phyloP scores from a whole-genome alignment of 2,329 filamentous ascomycete genomes.

The Aspergillus carbonarius region DNA sequence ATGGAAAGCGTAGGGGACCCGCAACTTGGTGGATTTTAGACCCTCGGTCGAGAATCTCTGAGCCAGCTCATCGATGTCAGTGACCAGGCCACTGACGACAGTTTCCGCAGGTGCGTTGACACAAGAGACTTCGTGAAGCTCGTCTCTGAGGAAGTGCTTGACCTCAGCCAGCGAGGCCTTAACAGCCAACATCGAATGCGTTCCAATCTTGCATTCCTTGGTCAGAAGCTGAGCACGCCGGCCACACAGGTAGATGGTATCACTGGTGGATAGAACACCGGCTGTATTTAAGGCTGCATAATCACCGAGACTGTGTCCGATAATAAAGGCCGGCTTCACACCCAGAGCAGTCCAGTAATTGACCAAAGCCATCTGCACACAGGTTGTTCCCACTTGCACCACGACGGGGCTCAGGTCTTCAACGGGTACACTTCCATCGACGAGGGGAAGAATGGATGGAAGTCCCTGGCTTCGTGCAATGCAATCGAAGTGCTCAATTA shows the following conservation, averaged over 20 bases:
- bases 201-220: slow-evolving; percentile 41
- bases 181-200: slow-evolving; percentile 47
- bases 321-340: slow-evolving; percentile 38
- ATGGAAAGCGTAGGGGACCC: slow-evolving; percentile 49
- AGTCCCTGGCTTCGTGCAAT: slow-evolving; percentile 36
- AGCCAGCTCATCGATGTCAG: slow-evolving; percentile 38
- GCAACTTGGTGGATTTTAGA: slow-evolving; percentile 43
- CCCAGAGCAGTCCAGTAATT: slow-evolving; percentile 40
- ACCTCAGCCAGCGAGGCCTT: slow-evolving; percentile 38
- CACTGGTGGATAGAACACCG: slow-evolving; percentile 36
- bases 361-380: slow-evolving; percentile 42
- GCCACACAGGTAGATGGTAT: slow-evolving; percentile 54
- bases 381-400: slow-evolving; percentile 39
- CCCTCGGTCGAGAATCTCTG: slow-evolving; percentile 36
- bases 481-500: slow-evolving; percentile 32
- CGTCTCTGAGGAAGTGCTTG: slow-evolving; percentile 58
- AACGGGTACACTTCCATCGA: slow-evolving; percentile 31
- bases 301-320: slow-evolving; percentile 46
- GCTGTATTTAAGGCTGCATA: slow-evolving; percentile 39
- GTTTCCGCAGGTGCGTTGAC: slow-evolving; percentile 47
- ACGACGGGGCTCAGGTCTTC: slow-evolving; percentile 28
- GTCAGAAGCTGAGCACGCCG: slow-evolving; percentile 43
- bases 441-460: slow-evolving; percentile 37
- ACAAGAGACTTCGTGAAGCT: slow-evolving; percentile 38
- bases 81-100: slow-evolving; percentile 41